Base-by-base conservation (phyloP, 805 yeast species). In the Cyberlindnera americana region DNA sequence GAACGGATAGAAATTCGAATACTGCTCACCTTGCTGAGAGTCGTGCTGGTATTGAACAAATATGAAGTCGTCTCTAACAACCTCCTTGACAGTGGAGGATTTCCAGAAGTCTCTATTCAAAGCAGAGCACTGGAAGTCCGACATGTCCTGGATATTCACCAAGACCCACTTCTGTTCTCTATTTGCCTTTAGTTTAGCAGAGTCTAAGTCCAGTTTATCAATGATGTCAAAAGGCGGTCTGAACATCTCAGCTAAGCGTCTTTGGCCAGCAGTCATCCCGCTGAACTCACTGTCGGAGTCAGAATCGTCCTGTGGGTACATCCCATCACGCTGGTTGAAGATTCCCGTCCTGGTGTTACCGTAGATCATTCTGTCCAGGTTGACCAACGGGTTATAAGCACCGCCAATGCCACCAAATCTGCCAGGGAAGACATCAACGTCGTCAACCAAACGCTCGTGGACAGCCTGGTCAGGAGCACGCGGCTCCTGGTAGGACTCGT, bases 81-180 rank as follows among this genome's bases (percentile, higher is more conserved):
- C 50, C 14, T 71, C 73, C 57, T 86, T 89, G 16, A 93, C 72
- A 3, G 71, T 70, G 12, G 62, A 48, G 34, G 83, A 73, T 14
- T 93, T 77, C 98, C 98, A 93, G 46, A 93, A 78, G 61, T 93
- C 99, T 44, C 99, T 74, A 61, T 93, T 93, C 38, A 93, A 65
- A 23, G 84, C 81, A 58, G 91, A 98, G 56, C 97, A 90, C 49
- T 78, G 77, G 56, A 93, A 93, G 56, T 87, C 93, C 1, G 84
- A 68, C 19, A 78, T 67, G 54, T 91, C 95, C 61, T 93, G 99
- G 35, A 93, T 77, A 59, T 93, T 93, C 18, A 93, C 73, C 52
- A 93, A 64, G 7, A 93, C 72, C 96, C 97, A 90, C 61, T 82
- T 86, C 38, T 76, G 67, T 43, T 68, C 71, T 23, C 61, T 62